Evolutionary conservation across 2,329 filamentous ascomycete genomes (phyloP), one percentile per base, ranked within the genome.

Genomic region (Harringtonia aguacate): DNA sequence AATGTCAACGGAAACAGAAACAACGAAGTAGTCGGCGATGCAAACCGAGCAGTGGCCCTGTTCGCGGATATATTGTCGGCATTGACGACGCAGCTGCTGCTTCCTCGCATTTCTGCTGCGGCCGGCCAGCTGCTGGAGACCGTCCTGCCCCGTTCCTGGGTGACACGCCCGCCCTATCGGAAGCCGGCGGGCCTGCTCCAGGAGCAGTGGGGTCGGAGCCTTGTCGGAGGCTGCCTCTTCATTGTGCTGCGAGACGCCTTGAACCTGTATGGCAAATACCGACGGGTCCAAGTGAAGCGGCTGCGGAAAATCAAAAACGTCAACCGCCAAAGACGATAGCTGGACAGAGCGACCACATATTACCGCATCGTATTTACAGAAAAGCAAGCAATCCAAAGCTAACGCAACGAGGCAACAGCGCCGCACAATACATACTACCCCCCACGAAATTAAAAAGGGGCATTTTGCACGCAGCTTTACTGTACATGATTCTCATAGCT

Each of bases 151-250:
- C 66, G 66, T 30, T 65, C 75, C 4, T 88, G 84, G 79, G 79
- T 82, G 10, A 64, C 66, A 0, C 62, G 64, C 9, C 61, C 68
- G 2, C 15, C 36, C 3, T 24, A 21, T 3, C 29, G 30, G 8
- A 28, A 24, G 15, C 21, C 36, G 10, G 37, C 45, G 2, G 81
- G 84, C 0, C 68, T 97, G 22, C 61, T 98, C 28, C 85, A 92
- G 56, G 77, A 84, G 53, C 79, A 81, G 46, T 97, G 92, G 87
- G 92, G 88, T 1, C 73, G 92, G 45, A 95, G 86, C 55, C 69
- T 98, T 3, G 73, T 92, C 1, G 92, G 92, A 2, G 92, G 92
- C 0, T 92, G 86, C 58, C 64, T 94, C 18, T 95, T 90, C 55
- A 81, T 97, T 15, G 80, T 95, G 10, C 61, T 95, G 42, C 92